phyloP scores from a whole-genome alignment of 768 basidiomycete species.

The Auriscalpium orientale region DNA sequence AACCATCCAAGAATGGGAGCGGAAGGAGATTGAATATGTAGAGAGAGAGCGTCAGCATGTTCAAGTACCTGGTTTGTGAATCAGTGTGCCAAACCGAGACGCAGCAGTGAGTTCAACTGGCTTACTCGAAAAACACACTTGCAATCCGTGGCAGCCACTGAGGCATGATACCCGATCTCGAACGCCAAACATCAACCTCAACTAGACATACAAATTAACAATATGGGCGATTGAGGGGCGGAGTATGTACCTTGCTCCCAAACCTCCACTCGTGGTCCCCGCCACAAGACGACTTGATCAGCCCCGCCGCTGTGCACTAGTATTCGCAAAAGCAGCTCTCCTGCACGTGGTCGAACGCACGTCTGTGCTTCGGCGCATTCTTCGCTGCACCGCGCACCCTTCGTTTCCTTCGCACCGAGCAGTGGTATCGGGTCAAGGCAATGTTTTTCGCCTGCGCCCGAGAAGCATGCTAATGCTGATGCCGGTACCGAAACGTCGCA shows the following conservation, averaged over 20 bases:
- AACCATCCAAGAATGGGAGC: slow-evolving; percentile 63
- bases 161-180: slow-evolving; percentile 35
- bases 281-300: slow-evolving; percentile 56
- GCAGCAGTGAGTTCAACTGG: slow-evolving; percentile 7
- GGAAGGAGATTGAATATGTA: slow-evolving; percentile 82
- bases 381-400: slow-evolving; percentile 33
- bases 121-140: slow-evolving; percentile 49
- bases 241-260: slow-evolving; percentile 49
- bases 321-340: slow-evolving; percentile 50
- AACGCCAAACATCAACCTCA: slow-evolving; percentile 38
- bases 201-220: slow-evolving; percentile 32
- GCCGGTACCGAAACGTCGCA: too few species aligned
- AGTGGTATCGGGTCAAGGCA: slow-evolving; percentile 54
- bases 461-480: background rate
- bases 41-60: slow-evolving; percentile 65
- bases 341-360: slow-evolving; percentile 48
- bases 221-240: background rate
- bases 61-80: slow-evolving; percentile 41
- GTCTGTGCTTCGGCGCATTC: slow-evolving; percentile 30
- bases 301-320: slow-evolving; percentile 26
- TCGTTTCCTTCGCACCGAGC: slow-evolving; percentile 22
- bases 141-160: slow-evolving; percentile 31
- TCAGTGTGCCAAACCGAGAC: background rate
- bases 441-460: slow-evolving; percentile 23
- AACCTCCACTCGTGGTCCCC: slow-evolving; percentile 58